phyloP scores from a whole-genome alignment of 331 rosid species.

The Rhamnella rubrinervis region DNA sequence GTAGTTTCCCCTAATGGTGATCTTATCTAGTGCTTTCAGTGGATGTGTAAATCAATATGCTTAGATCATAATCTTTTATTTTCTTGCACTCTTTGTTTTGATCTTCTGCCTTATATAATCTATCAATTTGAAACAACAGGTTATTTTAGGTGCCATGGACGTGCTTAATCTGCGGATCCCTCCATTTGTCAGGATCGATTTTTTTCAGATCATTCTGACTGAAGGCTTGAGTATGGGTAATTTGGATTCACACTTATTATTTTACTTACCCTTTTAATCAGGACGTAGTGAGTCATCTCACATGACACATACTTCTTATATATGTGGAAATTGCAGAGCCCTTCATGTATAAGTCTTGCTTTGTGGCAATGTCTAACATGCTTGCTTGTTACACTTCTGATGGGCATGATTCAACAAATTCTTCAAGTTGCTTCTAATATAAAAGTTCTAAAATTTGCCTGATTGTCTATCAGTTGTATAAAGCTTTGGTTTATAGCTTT shows the following conservation, averaged over 20 bases:
- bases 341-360: neutral
- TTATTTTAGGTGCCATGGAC: constrained; percentile 79
- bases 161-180: constrained; percentile 73
- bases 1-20: too few relatives aligned
- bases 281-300: neutral
- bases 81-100: constrained; percentile 18
- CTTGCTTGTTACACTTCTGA: too few relatives aligned
- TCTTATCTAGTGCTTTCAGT: neutral
- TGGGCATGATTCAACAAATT: too few relatives aligned
- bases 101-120: neutral
- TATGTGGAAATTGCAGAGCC: neutral
- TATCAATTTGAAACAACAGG: constrained; percentile 50
- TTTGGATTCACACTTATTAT: constrained; percentile 24
- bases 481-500: constrained; percentile 19
- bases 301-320: neutral
- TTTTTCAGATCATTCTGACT: constrained; percentile 72
- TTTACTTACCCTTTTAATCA: neutral
- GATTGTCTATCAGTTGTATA: neutral
- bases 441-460: too few relatives aligned
- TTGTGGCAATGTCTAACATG: too few relatives aligned
- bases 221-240: constrained; percentile 83
- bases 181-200: constrained; percentile 89
- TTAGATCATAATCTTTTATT: neutral
- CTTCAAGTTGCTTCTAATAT: too few relatives aligned
- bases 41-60: neutral